Evolutionary conservation across 768 basidiomycete genomes (phyloP), one percentile per base, ranked within the genome.

Genomic region (Leucosporidium creatinivorum): DNA sequence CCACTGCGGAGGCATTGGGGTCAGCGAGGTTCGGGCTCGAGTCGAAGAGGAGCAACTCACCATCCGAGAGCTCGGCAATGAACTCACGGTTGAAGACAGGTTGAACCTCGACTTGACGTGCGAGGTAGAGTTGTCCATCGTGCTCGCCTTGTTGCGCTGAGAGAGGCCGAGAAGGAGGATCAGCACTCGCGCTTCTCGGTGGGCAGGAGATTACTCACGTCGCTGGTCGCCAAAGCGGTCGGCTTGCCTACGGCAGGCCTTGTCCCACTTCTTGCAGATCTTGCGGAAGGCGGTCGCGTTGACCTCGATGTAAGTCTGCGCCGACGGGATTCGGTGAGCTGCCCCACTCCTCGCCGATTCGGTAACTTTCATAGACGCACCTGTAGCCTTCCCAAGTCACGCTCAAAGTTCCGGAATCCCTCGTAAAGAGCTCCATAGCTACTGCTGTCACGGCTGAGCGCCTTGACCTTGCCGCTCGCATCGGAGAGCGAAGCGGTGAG

Each of bases 61-160:
- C 91, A 75, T 99, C 93, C 30, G 93, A 88, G 51, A 99, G 82
- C 77, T 96, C 92, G 63, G 93, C 89, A 63, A 99, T 93, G 76
- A 97, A 88, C 87, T 94, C 75, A 63, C 63, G 70, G 60, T 70
- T 73, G 66, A 70, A 75, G 54, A 64, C 76, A 13, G 73, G 96
- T 74, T 98, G 96, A n/a, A 98, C 89, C 73, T 99, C 96, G 3
- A 99, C 93, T 77, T 98, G 96, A 36, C 96, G 86, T 56, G 90
- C 85, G 25, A 99, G 85, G 79, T 98, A 98, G 7, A 98, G 83
- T 76, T 99, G 96, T 93, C 97, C n/a, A 90, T 98, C 26, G 2
- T 66, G 72, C 33, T 72, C 67, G 9, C 70, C 67, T 39, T 66
- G 48, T 36, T 72, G 70, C 3, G 67, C 63, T 64, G 30, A 25